Percentiles rank a stretch among this genome's conserved stretches.
Conservation (phyloP, 2,329 filamentous ascomycete genomes). For the Clonostachys byssicola region DNA sequence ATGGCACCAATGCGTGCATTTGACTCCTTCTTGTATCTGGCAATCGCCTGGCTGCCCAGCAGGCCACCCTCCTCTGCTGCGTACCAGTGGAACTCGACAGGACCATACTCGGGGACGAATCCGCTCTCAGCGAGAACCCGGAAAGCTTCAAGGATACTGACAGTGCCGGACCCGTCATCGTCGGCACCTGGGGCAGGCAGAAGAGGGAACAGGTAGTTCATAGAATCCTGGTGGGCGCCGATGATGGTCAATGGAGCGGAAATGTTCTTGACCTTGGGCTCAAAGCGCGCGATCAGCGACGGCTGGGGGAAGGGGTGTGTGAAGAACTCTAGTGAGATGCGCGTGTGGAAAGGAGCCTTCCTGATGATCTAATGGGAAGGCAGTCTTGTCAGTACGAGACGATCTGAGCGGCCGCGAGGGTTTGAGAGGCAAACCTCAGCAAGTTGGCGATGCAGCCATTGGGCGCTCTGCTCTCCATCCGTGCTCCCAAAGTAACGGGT, state of each 20-base stretch:
- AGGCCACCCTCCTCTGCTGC: conserved; percentile 85
- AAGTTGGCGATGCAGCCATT: too few species aligned
- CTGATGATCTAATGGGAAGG: too few species aligned
- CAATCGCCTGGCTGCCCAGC: conserved; percentile 80
- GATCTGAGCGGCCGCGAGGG: too few species aligned
- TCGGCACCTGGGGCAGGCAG: conserved; percentile 90
- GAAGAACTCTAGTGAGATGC: too few species aligned
- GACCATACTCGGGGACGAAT: conserved; percentile 68
- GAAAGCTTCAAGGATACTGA: conserved; percentile 91
- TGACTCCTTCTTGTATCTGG: too few species aligned
- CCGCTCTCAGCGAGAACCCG: conserved; percentile 73
- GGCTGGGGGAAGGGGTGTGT: conserved; percentile 55
- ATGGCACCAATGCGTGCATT: too few species aligned
- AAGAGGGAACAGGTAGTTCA: conserved; percentile 85
- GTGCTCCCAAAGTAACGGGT: too few species aligned
- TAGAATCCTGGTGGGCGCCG: conserved; percentile 91
- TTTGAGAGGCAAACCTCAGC: too few species aligned
- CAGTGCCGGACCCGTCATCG: conserved; percentile 87
- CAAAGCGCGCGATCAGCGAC: conserved; percentile 67
- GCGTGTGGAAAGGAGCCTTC: conserved; percentile 15
- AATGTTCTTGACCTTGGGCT: conserved; percentile 25
- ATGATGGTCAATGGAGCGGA: conserved; percentile 51
- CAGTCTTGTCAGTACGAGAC: too few species aligned
- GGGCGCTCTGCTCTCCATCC: too few species aligned
- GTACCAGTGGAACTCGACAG: conserved; percentile 96